phyloP scores from a whole-genome alignment of 257 asterid genomes.

The Primulina tabacum region DNA sequence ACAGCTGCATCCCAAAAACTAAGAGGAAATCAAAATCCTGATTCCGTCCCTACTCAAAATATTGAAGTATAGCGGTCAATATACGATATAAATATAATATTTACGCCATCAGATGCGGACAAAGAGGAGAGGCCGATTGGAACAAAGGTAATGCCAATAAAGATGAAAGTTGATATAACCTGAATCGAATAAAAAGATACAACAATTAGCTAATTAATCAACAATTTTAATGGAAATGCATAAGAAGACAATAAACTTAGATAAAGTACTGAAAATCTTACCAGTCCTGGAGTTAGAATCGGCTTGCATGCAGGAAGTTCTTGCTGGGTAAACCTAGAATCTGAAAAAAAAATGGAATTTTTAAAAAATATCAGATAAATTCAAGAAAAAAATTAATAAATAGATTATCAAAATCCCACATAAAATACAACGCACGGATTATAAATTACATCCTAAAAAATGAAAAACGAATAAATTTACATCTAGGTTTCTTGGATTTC shows the following conservation, averaged over 20 bases:
- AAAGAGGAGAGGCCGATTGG: slow-evolving; percentile 77
- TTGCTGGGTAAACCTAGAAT: slow-evolving; percentile 93
- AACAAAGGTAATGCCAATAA: slow-evolving; percentile 63
- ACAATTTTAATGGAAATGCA: background rate
- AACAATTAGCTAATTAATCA: slow-evolving; percentile 13
- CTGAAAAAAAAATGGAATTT: slow-evolving; percentile 31
- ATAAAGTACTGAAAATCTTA: slow-evolving; percentile 18
- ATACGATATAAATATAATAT: background rate
- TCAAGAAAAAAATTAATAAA: background rate
- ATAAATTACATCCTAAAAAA: background rate
- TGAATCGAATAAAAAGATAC: slow-evolving; percentile 24
- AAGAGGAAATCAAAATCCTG: too few relatives aligned
- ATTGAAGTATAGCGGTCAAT: background rate
- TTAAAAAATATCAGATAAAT: background rate
- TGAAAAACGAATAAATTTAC: slow-evolving; percentile 13
- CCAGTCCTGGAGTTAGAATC: slow-evolving; percentile 84
- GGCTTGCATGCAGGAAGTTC: slow-evolving; percentile 99
- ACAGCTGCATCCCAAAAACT: background rate
- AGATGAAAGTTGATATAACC: slow-evolving; percentile 64
- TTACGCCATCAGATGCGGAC: slow-evolving; percentile 68
- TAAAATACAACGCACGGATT: background rate
- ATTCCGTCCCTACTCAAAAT: too few relatives aligned
- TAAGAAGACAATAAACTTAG: background rate
- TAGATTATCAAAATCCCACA: too few relatives aligned
- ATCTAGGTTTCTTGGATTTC: slow-evolving; percentile 37